Base-by-base conservation (phyloP, 2,329 filamentous ascomycete species). In the Paecilomyces dactylethromorphus region DNA sequence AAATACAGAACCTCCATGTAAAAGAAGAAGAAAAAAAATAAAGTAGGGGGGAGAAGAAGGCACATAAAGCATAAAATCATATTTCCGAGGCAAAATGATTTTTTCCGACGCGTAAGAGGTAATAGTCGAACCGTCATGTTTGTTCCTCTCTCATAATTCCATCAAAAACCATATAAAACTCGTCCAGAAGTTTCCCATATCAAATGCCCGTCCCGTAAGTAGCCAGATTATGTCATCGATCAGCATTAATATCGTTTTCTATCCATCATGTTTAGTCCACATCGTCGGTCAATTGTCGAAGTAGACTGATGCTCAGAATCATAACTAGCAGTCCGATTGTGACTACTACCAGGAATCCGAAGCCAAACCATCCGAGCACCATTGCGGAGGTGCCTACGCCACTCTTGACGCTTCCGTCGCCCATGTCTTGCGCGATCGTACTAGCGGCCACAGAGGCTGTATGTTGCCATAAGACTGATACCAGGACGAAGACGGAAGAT, bases 331-430 rank as follows among this genome's bases (percentile, higher is more conserved):
- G 64, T 58, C 93, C 94, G 69, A 97, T 94, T 54, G 93, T 97
- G 56, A 97, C 93, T 62, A 97, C 88, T 68, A 99, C 96, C 64
- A 99, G 82, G 56, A 97, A 76, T 22, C 90, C 89, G 71, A 99
- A 97, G 50, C 91, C 90, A 76, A 99, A 97, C 94, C 94, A 99
- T 60, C 94, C 94, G 70, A 99, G 82, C 18, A 97, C 90, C 91
- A 99, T 97, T 58, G 94, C 93, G 45, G 88, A 90, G 54, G 91
- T 92, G n/a, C 92, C 92, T 12, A 97, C 91, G 33, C 92, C 92
- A 58, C 88, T 91, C 73, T 83, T 86, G 59, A 97, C 90, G 64
- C 87, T 90, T 51, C 92, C 92, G 73, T 97, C 97, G 35, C 89
- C 92, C 65, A 97, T 85, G 70, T 96, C 92, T 80, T 96, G 90